Percentiles rank a stretch among this genome's conserved stretches.
phyloP scores from a whole-genome alignment of 192 early-diverging fungal species.

The Linnemannia hyalina region DNA sequence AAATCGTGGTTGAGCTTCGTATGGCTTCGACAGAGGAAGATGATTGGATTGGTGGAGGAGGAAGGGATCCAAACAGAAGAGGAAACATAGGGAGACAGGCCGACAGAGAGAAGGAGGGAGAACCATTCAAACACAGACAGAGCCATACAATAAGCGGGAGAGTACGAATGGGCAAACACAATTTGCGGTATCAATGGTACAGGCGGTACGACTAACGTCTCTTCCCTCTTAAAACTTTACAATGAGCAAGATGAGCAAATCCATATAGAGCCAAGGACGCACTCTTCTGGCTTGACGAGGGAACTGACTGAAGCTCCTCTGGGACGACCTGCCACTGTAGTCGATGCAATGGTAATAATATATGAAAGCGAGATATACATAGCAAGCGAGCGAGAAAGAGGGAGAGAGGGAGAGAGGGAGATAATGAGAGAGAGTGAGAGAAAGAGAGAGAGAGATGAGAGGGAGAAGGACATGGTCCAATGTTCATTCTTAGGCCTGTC shows the following conservation, averaged over 20 bases:
- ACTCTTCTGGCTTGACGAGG: neutral
- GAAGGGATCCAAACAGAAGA: neutral
- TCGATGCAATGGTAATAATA: neutral
- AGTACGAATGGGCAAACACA: constrained; percentile 1
- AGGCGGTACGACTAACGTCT: neutral
- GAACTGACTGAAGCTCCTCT: constrained; percentile 1
- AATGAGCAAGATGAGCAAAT: constrained; percentile 3
- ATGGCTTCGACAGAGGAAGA: neutral
- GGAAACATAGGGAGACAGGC: neutral
- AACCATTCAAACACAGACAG: constrained; percentile 22
- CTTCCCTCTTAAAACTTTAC: neutral
- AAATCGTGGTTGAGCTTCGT: constrained; percentile 3
- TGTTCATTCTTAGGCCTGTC: neutral
- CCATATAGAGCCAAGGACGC: neutral
- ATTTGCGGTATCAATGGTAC: neutral
- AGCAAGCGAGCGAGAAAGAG: neutral
- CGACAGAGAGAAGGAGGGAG: constrained; percentile 5
- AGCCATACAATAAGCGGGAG: constrained; percentile 21
- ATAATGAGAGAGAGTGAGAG: no score
- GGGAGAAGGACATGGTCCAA: neutral
- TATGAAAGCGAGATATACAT: no score
- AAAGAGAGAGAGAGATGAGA: no score
- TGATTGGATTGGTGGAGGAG: neutral
- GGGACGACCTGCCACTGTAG: neutral
- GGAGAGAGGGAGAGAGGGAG: no score